Conservation (phyloP, 148 eudicot species). For the Camellia lanceoleosa region DNA sequence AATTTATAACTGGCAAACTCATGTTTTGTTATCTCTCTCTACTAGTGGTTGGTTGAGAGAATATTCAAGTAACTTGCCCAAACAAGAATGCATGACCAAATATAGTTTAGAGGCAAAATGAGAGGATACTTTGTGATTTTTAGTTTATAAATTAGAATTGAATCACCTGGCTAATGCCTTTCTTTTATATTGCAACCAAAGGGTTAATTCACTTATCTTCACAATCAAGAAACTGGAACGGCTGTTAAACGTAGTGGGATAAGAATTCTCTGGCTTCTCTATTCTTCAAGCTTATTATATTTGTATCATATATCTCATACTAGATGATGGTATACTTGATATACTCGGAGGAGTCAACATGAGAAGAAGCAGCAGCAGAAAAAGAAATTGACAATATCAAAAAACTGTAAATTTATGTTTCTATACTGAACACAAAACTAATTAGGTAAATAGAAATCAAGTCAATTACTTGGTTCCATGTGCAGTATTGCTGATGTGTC, state of each 20-base stretch:
- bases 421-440: neutral
- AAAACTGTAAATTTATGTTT: neutral
- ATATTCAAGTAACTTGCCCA: conserved; percentile 13
- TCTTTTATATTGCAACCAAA: neutral
- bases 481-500: conserved; percentile 9
- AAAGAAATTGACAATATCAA: neutral
- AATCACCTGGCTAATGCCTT: conserved; percentile 1
- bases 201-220: neutral
- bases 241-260: neutral
- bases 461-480: conserved; percentile 48
- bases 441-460: conserved; percentile 3
- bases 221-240: neutral
- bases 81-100: conserved; percentile 5
- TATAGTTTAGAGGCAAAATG: neutral
- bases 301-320: neutral
- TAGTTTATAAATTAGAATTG: neutral
- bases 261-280: neutral
- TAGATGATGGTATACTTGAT: neutral
- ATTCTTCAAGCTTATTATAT: neutral
- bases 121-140: neutral
- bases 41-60: conserved; percentile 17
- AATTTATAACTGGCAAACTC: conserved; percentile 13
- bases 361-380: neutral
- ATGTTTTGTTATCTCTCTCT: neutral
- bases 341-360: neutral